Conservation (phyloP, 495 filamentous ascomycete species). For the Aspergillus funiculosus region DNA sequence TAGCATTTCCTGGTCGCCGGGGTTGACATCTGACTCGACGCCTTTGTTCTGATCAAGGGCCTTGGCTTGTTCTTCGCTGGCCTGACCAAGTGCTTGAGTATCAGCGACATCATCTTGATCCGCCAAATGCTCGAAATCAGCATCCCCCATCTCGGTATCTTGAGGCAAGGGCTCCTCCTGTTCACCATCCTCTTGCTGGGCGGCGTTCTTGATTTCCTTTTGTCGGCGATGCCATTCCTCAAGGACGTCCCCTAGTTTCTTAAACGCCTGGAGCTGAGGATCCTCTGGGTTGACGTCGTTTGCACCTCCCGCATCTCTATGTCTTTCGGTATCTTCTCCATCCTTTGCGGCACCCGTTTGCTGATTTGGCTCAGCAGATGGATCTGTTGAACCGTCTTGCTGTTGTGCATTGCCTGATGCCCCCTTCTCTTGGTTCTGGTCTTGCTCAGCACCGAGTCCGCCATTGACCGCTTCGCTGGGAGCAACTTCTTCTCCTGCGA, state of each 20-base stretch:
- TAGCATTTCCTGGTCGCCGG: conserved; percentile 47
- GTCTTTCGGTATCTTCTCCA: conserved; percentile 42
- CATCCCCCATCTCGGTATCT: conserved; percentile 61
- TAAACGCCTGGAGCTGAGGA: conserved; percentile 59
- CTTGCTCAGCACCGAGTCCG: conserved; percentile 40
- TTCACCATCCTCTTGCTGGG: conserved; percentile 53
- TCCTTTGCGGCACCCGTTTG: conserved; percentile 39
- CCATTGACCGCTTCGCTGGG: conserved; percentile 44
- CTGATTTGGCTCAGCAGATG: conserved; percentile 38
- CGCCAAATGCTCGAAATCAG: conserved; percentile 84
- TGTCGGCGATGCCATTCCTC: conserved; percentile 87
- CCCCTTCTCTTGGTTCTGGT: conserved; percentile 57
- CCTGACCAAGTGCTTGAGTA: conserved; percentile 84
- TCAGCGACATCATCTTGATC: conserved; percentile 74
- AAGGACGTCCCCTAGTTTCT: conserved; percentile 88
- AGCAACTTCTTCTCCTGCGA: conserved; percentile 44
- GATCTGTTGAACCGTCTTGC: conserved; percentile 43
- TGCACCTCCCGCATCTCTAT: conserved; percentile 37
- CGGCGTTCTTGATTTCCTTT: conserved; percentile 65
- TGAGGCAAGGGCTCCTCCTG: conserved; percentile 41
- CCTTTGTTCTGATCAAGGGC: conserved; percentile 80
- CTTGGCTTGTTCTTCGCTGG: conserved; percentile 76
- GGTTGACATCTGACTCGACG: conserved; percentile 62
- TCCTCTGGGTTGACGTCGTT: conserved; percentile 48
- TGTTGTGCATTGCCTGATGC: conserved; percentile 60